phyloP scores from a whole-genome alignment of 2,329 filamentous ascomycete species.

The Verticillium zaregamsianum region DNA sequence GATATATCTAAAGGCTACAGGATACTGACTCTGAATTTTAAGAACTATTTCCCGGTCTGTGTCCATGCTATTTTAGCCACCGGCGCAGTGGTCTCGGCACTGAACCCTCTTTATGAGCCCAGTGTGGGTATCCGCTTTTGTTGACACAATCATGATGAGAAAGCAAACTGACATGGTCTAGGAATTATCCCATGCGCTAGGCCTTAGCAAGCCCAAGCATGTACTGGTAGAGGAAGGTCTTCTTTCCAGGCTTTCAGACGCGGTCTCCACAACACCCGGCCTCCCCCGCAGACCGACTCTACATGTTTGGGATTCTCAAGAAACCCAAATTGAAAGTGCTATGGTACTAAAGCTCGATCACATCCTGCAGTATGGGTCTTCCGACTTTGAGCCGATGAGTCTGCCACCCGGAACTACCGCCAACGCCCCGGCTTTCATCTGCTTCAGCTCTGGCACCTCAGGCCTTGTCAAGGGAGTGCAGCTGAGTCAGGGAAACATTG shows the following conservation, averaged over 20 bases:
- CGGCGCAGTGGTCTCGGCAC: conserved; percentile 4
- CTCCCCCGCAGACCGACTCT: not conserved
- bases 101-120: conserved; percentile 7
- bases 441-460: conserved; percentile 10
- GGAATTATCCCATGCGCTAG: conserved; percentile 5
- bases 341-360: not conserved
- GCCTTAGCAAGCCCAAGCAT: conserved; percentile 4
- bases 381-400: conserved; percentile 1
- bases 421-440: conserved; percentile 4
- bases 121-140: not conserved
- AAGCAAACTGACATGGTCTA: not conserved
- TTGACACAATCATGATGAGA: not conserved
- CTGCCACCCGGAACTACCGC: conserved; percentile 1
- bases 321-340: not conserved
- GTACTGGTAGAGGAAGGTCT: conserved; percentile 6
- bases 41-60: conserved; percentile 8
- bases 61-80: conserved; percentile 7
- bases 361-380: conserved; percentile 1
- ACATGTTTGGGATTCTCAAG: not conserved
- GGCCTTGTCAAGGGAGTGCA: conserved; percentile 8
- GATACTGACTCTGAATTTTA: not conserved
- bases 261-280: not conserved
- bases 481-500: conserved; percentile 9
- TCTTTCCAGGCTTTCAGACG: not conserved
- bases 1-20: not conserved